These are phyloP conservation scores for Lentinula guzmanii DNA, from an alignment of 768 basidiomycete genomes.

Conservation along the genomic window DNA sequence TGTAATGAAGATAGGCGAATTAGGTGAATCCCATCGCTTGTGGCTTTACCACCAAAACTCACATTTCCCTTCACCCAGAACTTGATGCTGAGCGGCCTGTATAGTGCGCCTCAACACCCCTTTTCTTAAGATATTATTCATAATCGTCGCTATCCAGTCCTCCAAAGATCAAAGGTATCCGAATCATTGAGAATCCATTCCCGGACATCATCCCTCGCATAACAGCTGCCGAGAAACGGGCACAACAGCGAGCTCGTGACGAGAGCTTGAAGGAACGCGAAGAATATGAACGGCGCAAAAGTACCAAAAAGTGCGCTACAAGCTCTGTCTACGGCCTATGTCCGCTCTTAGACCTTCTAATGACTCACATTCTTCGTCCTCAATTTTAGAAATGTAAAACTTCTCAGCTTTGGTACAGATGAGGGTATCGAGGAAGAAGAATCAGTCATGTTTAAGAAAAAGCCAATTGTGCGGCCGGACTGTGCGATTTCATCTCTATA, in stretches of 20 bases:
- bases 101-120: slow-evolving; percentile 48
- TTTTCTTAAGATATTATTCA: background rate
- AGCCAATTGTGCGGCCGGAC: slow-evolving; percentile 79
- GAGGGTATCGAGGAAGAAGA: slow-evolving; percentile 58
- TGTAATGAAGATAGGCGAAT: slow-evolving; percentile 85
- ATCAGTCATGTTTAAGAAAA: slow-evolving; percentile 58
- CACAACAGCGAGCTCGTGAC: slow-evolving; percentile 77
- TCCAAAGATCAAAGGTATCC: slow-evolving; percentile 82
- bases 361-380: background rate
- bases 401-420: slow-evolving; percentile 83
- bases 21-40: slow-evolving; percentile 42
- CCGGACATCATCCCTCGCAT: slow-evolving; percentile 94
- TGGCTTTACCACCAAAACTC: background rate
- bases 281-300: slow-evolving; percentile 61
- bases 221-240: slow-evolving; percentile 86
- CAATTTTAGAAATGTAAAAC: slow-evolving; percentile 67
- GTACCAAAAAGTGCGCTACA: slow-evolving; percentile 77
- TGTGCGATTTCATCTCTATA: slow-evolving; percentile 39
- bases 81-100: slow-evolving; percentile 70
- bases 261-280: slow-evolving; percentile 74
- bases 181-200: slow-evolving; percentile 91
- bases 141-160: slow-evolving; percentile 45
- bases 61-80: slow-evolving; percentile 34
- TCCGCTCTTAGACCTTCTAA: background rate
- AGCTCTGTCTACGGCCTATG: background rate